Percentiles rank a stretch among this genome's conserved stretches.
Conservation (phyloP, 2,329 filamentous ascomycete species). For the Trichoderma sp. region DNA sequence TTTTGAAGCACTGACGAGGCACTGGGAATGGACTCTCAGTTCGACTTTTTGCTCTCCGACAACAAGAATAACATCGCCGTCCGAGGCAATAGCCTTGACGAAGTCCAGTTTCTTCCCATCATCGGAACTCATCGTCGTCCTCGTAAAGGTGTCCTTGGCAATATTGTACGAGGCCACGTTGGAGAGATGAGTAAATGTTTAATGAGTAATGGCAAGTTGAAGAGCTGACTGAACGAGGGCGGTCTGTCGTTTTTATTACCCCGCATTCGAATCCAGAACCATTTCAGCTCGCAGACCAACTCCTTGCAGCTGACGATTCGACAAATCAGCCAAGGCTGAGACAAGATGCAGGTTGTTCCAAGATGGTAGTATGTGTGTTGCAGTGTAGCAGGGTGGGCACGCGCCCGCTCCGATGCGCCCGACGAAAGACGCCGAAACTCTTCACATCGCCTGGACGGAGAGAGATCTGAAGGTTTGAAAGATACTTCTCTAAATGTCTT, state of each 20-base stretch:
- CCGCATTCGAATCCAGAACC: not conserved
- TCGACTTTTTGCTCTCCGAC: not conserved
- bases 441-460: not conserved
- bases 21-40: not conserved
- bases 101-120: not conserved
- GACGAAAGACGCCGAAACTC: not conserved
- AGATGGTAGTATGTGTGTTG: too few relatives aligned
- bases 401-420: not conserved
- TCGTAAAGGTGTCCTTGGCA: not conserved
- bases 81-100: not conserved
- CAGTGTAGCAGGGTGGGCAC: not conserved
- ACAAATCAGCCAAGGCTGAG: not conserved
- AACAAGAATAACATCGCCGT: not conserved
- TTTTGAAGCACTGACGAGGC: not conserved
- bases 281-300: not conserved
- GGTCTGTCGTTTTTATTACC: not conserved
- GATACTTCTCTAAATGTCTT: accelerated
- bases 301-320: not conserved
- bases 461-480: not conserved
- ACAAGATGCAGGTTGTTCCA: not conserved
- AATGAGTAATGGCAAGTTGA: not conserved
- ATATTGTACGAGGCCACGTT: not conserved
- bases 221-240: not conserved
- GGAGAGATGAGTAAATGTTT: not conserved
- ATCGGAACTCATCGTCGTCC: not conserved